phyloP scores from a whole-genome alignment of 768 basidiomycete species.

The Albatrellus ellisii region DNA sequence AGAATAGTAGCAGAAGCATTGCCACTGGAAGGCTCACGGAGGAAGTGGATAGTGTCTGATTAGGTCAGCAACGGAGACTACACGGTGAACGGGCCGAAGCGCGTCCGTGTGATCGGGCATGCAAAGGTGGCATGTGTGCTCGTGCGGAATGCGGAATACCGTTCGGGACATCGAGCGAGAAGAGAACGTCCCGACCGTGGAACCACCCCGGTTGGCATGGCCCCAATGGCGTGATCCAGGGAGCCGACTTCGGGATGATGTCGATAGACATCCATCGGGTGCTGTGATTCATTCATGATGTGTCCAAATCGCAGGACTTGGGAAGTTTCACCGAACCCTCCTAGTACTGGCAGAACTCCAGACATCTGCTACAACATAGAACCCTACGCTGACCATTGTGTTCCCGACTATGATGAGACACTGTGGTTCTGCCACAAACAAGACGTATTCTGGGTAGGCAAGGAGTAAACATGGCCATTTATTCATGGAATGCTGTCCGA shows the following conservation, averaged over 20 bases:
- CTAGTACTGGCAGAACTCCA: slow-evolving; percentile 34
- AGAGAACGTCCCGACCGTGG: slow-evolving; percentile 35
- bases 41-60: no score
- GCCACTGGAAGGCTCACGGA: no score
- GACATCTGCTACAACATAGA: slow-evolving; percentile 43
- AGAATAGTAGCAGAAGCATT: no score
- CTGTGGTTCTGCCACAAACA: slow-evolving; percentile 33
- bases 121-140: no score
- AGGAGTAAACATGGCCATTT: slow-evolving; percentile 31
- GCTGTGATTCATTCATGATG: slow-evolving; percentile 23
- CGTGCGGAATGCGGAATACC: background rate
- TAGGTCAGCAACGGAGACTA: no score
- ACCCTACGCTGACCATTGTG: slow-evolving; percentile 34
- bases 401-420: slow-evolving; percentile 35
- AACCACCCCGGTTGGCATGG: slow-evolving; percentile 36
- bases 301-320: background rate
- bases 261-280: slow-evolving; percentile 40
- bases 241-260: slow-evolving; percentile 40
- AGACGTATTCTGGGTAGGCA: slow-evolving; percentile 28
- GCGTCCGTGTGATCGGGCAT: no score
- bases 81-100: no score
- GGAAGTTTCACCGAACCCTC: slow-evolving; percentile 29
- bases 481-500: slow-evolving; percentile 35
- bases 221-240: slow-evolving; percentile 26
- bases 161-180: slow-evolving; percentile 32